phyloP scores from a whole-genome alignment of 2,329 filamentous ascomycete species.

The Scedosporium aurantiacum region DNA sequence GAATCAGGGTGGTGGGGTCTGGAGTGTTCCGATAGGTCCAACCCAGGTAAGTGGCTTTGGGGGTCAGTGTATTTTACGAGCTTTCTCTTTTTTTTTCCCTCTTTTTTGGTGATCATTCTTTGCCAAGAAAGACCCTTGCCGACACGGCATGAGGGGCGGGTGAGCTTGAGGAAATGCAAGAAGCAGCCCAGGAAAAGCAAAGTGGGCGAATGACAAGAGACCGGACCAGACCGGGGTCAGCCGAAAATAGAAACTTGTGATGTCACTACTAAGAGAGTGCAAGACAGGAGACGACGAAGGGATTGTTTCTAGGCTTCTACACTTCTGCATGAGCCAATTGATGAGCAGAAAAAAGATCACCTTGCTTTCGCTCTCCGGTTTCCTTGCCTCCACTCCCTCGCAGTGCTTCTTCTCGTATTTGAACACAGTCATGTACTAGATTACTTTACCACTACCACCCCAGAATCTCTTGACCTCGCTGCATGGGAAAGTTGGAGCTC shows the following conservation, averaged over 20 bases:
- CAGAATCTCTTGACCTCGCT: too few species aligned
- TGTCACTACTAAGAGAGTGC: background rate
- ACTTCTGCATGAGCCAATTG: background rate
- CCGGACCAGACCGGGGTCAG: background rate
- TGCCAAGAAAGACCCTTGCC: background rate
- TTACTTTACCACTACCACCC: background rate
- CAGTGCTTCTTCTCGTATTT: background rate
- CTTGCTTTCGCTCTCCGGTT: background rate
- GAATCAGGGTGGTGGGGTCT: too few species aligned
- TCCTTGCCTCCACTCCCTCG: background rate
- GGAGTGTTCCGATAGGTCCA: too few species aligned
- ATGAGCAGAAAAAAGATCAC: too few species aligned
- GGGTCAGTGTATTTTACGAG: too few species aligned
- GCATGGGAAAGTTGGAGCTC: too few species aligned
- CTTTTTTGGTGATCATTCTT: too few species aligned
- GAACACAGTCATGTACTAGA: background rate
- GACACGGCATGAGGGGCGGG: background rate
- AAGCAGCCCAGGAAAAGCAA: background rate
- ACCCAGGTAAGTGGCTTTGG: too few species aligned
- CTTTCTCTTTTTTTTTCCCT: too few species aligned
- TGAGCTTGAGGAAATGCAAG: background rate
- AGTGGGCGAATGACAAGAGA: background rate
- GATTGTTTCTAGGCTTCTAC: background rate
- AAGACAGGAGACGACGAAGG: background rate
- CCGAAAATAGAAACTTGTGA: background rate